phyloP scores from a whole-genome alignment of 2,329 filamentous ascomycete genomes.

The Exophiala oligosperma region DNA sequence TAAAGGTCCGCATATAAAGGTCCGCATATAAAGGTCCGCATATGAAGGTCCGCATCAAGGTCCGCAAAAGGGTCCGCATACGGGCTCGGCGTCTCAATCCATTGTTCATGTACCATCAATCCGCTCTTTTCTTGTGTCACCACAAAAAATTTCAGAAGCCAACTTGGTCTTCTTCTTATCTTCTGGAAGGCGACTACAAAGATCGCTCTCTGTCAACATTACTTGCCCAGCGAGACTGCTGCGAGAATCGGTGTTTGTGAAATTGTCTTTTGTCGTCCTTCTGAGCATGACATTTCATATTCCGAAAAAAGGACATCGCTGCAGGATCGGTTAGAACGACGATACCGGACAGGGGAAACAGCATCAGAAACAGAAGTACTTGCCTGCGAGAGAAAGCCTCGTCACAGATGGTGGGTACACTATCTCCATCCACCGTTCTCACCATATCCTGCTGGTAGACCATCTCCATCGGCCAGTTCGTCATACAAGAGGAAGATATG shows the following conservation, averaged over 20 bases:
- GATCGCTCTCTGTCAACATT: conserved; percentile 69
- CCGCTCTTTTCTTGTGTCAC: conserved; percentile 69
- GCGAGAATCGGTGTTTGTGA: conserved; percentile 60
- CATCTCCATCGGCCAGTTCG: conserved; percentile 70
- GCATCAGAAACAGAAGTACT: no score
- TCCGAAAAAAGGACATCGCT: no score
- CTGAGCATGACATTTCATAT: no score
- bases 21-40: no score
- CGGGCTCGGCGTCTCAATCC: no score
- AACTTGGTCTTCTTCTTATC: conserved; percentile 70
- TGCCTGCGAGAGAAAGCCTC: no score
- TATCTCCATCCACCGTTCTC: conserved; percentile 36
- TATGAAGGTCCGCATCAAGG: no score
- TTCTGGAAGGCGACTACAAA: conserved; percentile 70
- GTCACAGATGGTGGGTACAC: no score
- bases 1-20: no score
- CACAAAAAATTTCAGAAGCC: conserved; percentile 72
- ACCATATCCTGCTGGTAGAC: conserved; percentile 48
- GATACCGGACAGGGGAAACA: no score
- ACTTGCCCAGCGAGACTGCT: conserved; percentile 67
- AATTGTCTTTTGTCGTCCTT: conserved; percentile 53
- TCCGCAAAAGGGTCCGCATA: no score
- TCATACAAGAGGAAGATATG: conserved; percentile 76
- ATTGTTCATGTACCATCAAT: conserved; percentile 49
- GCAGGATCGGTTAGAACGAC: no score